Evolutionary conservation across 768 basidiomycete species (phyloP), one percentile per base, ranked within the genome.

Genomic region (Russula griseocarnosa): DNA sequence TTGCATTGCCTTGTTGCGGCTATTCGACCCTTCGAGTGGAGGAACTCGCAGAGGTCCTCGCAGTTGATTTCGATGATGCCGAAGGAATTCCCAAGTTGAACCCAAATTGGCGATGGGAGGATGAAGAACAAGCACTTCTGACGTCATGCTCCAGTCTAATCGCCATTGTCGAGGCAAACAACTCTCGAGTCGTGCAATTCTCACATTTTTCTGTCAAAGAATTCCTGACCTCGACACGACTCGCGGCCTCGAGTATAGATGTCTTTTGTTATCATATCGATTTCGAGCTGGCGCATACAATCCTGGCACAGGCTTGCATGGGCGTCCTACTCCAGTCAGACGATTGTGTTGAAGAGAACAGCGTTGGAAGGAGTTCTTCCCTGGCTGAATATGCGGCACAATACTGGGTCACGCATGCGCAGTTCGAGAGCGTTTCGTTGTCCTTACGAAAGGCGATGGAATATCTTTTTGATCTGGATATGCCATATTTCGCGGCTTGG

Each of bases 61-160:
- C 47, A 49, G 47, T 49, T 26, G 24, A 49, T 24, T 49, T 49
- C 24, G 47, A 26, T 26, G 47, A 49, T 49, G 22, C 24, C 0
- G 47, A 49, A 22, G 47, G 24, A 20, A 18, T 51, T 16, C 50
- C 50, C 9, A 54, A 36, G 52, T 54, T 54, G 52, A 54, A 54
- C 3, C 8, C 32, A 2, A 51, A 28, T 20, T 51, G 50, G 50
- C 47, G 22, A 5, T 49, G 47, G 47, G 47, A 49, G 47, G 52
- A 54, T 20, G 20, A 54, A 34, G 52, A 54, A 7, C 32, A 54
- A 34, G 52, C 52, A 22, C 32, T 54, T 54, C n/a, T 54, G 30
- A 36, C 52, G 18, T 34, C 52, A 14, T 54, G 52, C 32, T 54
- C 52, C n/a, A 54, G 52, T 13, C 18, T 54, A 34, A 54, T 54